A percentile compares a stretch with the other conserved stretches of the same genome.
phyloP scores from a whole-genome alignment of 2,329 filamentous ascomycete species.

The Colletotrichum tanaceti region DNA sequence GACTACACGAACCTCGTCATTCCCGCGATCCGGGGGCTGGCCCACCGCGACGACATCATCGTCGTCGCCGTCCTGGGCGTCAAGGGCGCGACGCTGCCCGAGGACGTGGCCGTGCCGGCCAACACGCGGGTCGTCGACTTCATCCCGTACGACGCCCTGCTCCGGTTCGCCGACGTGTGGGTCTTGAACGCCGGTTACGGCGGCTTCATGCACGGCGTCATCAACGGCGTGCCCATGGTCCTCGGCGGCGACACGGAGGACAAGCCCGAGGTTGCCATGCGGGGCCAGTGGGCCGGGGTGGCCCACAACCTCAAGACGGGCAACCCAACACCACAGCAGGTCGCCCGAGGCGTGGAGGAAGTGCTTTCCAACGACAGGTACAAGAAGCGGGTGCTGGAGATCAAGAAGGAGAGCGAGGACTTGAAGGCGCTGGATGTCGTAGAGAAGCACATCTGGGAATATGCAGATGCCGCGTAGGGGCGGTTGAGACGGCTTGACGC shows the following conservation, averaged over 20 bases:
- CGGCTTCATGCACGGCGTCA: conserved; percentile 57
- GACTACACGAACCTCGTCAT: conserved; percentile 56
- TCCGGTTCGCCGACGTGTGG: conserved; percentile 58
- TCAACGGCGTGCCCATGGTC: conserved; percentile 61
- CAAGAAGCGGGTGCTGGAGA: conserved; percentile 47
- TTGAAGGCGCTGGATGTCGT: conserved; percentile 40
- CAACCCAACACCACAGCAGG: conserved; percentile 45
- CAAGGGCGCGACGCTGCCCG: conserved; percentile 44
- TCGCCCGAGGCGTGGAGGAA: conserved; percentile 48
- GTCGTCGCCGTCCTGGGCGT: conserved; percentile 49
- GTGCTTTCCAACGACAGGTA: conserved; percentile 48
- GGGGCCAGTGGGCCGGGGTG: conserved; percentile 57
- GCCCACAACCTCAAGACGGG: conserved; percentile 57
- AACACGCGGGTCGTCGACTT: conserved; percentile 61
- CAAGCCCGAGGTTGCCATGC: conserved; percentile 55
- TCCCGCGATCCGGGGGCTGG: conserved; percentile 58
- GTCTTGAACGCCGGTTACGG: conserved; percentile 63
- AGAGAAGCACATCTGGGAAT: conserved; percentile 40
- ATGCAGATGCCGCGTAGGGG: conserved; percentile 12
- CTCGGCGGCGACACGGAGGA: conserved; percentile 57
- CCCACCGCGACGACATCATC: conserved; percentile 53
- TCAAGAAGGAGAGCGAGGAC: conserved; percentile 50
- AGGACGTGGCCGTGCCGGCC: conserved; percentile 48
- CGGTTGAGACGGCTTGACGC: neutral
- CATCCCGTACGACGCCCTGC: conserved; percentile 59